Percentiles rank a stretch among this genome's conserved stretches.
These are phyloP conservation scores for Nothomitra cinnamomea DNA, from an alignment of 2,329 filamentous ascomycete genomes.

Conservation along the genomic window DNA sequence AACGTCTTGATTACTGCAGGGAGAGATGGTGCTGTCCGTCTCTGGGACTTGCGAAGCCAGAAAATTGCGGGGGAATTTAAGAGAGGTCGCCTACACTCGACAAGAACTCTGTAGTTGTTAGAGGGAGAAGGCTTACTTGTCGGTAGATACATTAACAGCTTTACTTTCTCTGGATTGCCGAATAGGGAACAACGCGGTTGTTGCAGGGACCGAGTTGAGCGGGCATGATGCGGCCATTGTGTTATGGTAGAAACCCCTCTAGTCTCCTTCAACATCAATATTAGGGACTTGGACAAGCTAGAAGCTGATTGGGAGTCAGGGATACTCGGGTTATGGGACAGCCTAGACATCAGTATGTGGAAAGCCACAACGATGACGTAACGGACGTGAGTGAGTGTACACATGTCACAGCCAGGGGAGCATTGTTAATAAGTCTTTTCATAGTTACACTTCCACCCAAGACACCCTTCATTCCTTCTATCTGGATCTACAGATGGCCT, in stretches of 20 bases:
- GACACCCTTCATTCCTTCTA: constrained; percentile 42
- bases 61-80: constrained; percentile 25
- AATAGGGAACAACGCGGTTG: constrained; percentile 39
- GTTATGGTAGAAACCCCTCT: constrained; percentile 31
- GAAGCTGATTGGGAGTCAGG: constrained; percentile 23
- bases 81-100: no score
- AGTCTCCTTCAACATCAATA: not conserved
- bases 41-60: constrained; percentile 47
- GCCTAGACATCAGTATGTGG: constrained; percentile 38
- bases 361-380: constrained; percentile 51
- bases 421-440: constrained; percentile 15
- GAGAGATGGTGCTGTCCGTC: constrained; percentile 47
- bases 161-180: constrained; percentile 26
- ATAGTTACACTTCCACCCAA: constrained; percentile 44
- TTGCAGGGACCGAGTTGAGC: constrained; percentile 55
- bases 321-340: constrained; percentile 35
- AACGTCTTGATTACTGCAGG: constrained; percentile 51
- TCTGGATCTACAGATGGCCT: constrained; percentile 69
- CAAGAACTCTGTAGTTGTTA: no score
- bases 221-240: constrained; percentile 44
- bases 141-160: no score
- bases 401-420: not conserved
- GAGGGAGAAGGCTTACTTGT: no score
- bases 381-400: constrained; percentile 30
- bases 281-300: no score